Evolutionary conservation across 208 protist genomes (phyloP), one percentile per base, ranked within the genome.

Genomic region (Trypanosomatidae sp.): DNA sequence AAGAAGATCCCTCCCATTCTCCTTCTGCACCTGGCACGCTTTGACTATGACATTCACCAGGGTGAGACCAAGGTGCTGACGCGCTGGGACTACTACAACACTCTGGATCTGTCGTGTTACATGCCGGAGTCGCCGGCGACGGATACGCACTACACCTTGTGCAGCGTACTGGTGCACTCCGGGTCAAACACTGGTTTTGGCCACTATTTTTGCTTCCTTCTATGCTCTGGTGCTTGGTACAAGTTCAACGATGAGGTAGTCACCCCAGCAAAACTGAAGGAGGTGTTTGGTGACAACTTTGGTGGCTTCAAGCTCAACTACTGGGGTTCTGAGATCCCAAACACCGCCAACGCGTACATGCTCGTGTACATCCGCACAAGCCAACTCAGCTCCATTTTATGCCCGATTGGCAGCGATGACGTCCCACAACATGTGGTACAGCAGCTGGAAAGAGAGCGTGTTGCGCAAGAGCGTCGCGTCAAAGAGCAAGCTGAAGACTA

Each of bases 191-290:
- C 93, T 10, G 89, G 91, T 7, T 95, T 91, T 83, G 93, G 93
- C 9, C 93, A 97, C 71, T 97, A 97, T 80, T 97, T 89, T 69
- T 95, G 91, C 66, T 97, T 95, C 55, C 52, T 96, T 33, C 65
- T 80, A 68, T 90, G 89, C 59, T 87, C 73, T 22, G 87, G 84
- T 8, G 66, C 72, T 33, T 98, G 95, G 93, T 97, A 93, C 76
- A 95, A 96, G 69, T 97, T 98, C 73, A 93, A 98, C 83, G 95
- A 98, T 71, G 92, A 93, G 66, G 80, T 77, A 1, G 95, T 98
- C 10, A 89, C 89, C 6, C 81, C 77, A 49, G 93, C 92, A 9
- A 87, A 86, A 58, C 73, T 96, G 77, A 82, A 86, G 64, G 83
- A 96, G 22, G 93, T 97, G 58, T 97, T 94, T 81, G 92, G 90